phyloP scores from a whole-genome alignment of 495 filamentous ascomycete species.

The Penicillium herquei region DNA sequence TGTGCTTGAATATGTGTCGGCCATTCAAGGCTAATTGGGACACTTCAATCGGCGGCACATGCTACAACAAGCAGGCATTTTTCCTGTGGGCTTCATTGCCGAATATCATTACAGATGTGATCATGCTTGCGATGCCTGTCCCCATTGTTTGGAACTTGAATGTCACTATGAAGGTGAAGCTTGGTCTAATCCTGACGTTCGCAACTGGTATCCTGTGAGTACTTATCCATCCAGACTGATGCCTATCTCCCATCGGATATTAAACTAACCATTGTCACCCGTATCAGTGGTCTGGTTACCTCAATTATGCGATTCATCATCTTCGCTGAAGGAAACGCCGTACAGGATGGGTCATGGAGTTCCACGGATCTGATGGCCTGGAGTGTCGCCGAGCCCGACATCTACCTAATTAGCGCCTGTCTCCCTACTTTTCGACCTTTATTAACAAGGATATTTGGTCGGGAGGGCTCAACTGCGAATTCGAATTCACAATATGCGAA shows the following conservation, averaged over 20 bases:
- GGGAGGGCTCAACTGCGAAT: neutral
- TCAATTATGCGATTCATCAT: conserved; percentile 1
- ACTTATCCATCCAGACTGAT: neutral
- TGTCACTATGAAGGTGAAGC: neutral
- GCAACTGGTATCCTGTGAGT: neutral
- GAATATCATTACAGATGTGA: neutral
- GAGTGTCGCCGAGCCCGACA: neutral
- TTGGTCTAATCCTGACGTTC: neutral
- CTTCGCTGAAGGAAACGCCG: neutral
- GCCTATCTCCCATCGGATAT: neutral
- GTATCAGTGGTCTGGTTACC: neutral
- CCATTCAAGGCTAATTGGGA: neutral
- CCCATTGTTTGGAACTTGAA: neutral
- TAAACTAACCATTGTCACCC: neutral
- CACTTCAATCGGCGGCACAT: neutral
- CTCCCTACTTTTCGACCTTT: neutral
- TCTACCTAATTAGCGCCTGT: neutral
- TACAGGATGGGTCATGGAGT: neutral
- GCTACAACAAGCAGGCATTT: neutral
- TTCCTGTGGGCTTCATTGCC: neutral
- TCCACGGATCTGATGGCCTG: neutral
- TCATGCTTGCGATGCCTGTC: neutral
- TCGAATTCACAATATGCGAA: neutral
- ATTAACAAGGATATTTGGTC: neutral
- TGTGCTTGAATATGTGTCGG: conserved; percentile 1